These are phyloP conservation scores for Prunella vulgaris DNA, from an alignment of 257 asterid species.

Conservation along the genomic window DNA sequence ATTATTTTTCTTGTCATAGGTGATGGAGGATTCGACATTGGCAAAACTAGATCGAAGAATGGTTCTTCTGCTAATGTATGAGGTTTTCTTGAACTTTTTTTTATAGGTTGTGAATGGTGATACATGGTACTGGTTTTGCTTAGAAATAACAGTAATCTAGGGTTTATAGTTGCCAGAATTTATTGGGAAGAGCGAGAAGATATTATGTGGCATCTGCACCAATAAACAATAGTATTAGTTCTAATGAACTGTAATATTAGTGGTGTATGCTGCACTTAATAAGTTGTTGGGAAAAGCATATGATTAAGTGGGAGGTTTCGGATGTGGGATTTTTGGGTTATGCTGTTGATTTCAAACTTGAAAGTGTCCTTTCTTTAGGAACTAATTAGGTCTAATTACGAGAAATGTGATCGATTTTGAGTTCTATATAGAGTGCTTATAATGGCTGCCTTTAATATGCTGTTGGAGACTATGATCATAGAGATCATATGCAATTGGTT, in stretches of 20 bases:
- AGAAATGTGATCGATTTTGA: not conserved
- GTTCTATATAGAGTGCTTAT: not conserved
- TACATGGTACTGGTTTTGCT: not conserved
- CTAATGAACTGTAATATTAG: too few species aligned
- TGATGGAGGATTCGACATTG: conserved; percentile 15
- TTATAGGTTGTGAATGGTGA: not conserved
- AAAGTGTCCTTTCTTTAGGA: not conserved
- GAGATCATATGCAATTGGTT: not conserved
- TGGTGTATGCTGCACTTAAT: too few species aligned
- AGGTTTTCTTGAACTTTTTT: not conserved
- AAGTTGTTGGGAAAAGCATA: not conserved
- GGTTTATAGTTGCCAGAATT: not conserved
- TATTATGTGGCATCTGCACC: too few species aligned
- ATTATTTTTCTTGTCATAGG: conserved; percentile 23
- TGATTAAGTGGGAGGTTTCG: not conserved
- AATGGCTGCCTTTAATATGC: not conserved
- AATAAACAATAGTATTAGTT: too few species aligned
- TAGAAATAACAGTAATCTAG: not conserved
- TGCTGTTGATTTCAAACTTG: not conserved
- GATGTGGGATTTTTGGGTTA: not conserved
- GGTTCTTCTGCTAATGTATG: conserved; percentile 35
- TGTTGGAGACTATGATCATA: not conserved
- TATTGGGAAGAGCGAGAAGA: too few species aligned
- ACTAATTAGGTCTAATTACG: not conserved
- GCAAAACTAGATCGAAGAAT: conserved; percentile 23